Conservation (phyloP, 805 yeast genomes). For the Zygosaccharomyces siamensis region DNA sequence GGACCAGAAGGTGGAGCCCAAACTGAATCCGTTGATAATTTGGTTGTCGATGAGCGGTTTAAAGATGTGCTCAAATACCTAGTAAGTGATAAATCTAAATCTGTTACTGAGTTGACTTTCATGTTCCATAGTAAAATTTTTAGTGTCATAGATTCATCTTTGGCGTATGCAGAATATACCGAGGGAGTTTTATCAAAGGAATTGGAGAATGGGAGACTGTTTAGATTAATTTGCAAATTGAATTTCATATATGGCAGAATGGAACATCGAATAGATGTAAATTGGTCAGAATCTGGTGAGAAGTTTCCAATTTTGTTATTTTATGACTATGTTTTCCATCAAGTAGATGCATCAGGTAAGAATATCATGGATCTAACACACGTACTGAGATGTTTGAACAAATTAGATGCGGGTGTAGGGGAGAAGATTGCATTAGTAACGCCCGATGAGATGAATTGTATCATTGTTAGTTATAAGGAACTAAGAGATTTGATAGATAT, state of each 20-base stretch:
- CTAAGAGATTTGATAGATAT: slow-evolving; percentile 64
- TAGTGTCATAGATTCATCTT: slow-evolving; percentile 45
- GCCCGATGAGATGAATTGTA: slow-evolving; percentile 78
- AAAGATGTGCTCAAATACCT: slow-evolving; percentile 42
- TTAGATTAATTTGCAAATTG: slow-evolving; percentile 75
- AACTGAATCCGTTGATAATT: slow-evolving; percentile 19
- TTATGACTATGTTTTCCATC: slow-evolving; percentile 81
- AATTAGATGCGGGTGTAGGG: slow-evolving; percentile 86
- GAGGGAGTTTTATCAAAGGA: slow-evolving; percentile 65
- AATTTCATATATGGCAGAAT: slow-evolving; percentile 75
- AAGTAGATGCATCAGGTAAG: slow-evolving; percentile 68
- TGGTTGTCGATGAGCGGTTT: slow-evolving; percentile 43
- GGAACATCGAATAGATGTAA: slow-evolving; percentile 49
- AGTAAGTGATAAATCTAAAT: slow-evolving; percentile 26
- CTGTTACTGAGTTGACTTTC: slow-evolving; percentile 35
- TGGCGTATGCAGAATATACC: slow-evolving; percentile 50
- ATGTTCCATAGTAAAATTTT: slow-evolving; percentile 44
- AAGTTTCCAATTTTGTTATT: slow-evolving; percentile 69
- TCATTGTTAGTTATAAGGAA: slow-evolving; percentile 82
- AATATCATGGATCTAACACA: slow-evolving; percentile 80
- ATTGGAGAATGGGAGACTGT: slow-evolving; percentile 82
- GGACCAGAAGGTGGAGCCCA: slow-evolving; percentile 5
- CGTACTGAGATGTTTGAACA: slow-evolving; percentile 73
- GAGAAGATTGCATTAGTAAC: slow-evolving; percentile 78
- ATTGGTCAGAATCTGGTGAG: slow-evolving; percentile 74